phyloP scores from a whole-genome alignment of 2,329 filamentous ascomycete genomes.

The Monosporascus sp. region DNA sequence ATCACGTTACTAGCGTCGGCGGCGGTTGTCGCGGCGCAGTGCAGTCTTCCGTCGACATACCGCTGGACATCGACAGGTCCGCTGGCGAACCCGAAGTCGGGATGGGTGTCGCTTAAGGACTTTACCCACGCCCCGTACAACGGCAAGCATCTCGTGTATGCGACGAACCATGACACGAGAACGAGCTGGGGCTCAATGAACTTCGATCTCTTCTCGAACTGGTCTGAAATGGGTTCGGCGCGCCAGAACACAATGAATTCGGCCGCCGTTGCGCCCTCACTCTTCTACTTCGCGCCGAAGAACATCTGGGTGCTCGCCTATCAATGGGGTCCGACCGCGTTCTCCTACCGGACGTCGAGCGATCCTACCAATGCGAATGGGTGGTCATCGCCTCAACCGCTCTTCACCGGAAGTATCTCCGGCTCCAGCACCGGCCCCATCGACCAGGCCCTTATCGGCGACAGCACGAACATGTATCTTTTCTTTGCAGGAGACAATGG shows the following conservation, averaged over 20 bases:
- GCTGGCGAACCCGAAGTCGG: conserved; percentile 46
- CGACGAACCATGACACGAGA: conserved; percentile 38
- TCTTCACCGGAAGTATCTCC: conserved; percentile 51
- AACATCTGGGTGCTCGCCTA: conserved; percentile 60
- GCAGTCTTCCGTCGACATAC: conserved; percentile 50
- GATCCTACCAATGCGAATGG: conserved; percentile 53
- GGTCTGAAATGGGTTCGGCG: conserved; percentile 43
- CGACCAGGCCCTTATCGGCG: conserved; percentile 60
- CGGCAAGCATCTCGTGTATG: conserved; percentile 57
- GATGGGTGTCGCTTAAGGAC: conserved; percentile 57
- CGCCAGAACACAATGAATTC: conserved; percentile 46
- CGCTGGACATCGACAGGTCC: conserved; percentile 47
- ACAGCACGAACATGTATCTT: conserved; percentile 57
- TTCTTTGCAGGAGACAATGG: conserved; percentile 66
- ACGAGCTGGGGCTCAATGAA: conserved; percentile 51
- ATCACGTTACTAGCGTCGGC: conserved; percentile 13
- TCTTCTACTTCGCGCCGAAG: conserved; percentile 60
- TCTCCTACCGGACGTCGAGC: conserved; percentile 54
- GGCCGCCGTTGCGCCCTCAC: conserved; percentile 50
- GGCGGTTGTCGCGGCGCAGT: conserved; percentile 25
- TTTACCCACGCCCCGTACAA: conserved; percentile 53
- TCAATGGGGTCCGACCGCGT: conserved; percentile 56
- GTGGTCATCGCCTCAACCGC: conserved; percentile 48
- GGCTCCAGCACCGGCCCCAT: conserved; percentile 50
- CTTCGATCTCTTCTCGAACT: conserved; percentile 51